Conservation (phyloP, 2,329 filamentous ascomycete species). For the Aphanoascus verrucosus region DNA sequence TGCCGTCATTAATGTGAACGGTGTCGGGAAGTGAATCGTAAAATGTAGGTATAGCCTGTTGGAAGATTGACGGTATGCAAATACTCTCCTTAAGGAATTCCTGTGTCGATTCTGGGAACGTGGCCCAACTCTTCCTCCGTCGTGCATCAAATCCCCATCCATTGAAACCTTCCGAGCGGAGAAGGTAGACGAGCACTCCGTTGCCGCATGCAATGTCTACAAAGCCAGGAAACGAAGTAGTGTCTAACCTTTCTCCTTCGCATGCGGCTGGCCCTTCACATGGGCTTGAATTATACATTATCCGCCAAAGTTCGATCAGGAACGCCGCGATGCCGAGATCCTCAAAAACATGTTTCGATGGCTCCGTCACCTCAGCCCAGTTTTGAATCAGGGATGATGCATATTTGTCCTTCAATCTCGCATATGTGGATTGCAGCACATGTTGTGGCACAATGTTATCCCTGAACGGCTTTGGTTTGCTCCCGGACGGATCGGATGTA, state of each 20-base stretch:
- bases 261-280: conserved; percentile 8
- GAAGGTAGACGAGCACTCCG: conserved; percentile 74
- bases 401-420: conserved; percentile 66
- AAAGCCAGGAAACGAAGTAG: conserved; percentile 63
- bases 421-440: conserved; percentile 70
- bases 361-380: conserved; percentile 83
- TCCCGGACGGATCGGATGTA: conserved; percentile 28
- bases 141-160: conserved; percentile 92
- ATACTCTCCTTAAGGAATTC: conserved; percentile 48
- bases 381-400: conserved; percentile 56
- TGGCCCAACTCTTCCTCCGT: conserved; percentile 71
- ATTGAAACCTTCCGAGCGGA: conserved; percentile 65
- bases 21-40: conserved; percentile 16
- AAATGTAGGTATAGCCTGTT: conserved; percentile 17
- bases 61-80: conserved; percentile 47
- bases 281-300: conserved; percentile 54
- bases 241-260: conserved; percentile 17
- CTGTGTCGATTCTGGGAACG: conserved; percentile 48
- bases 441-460: conserved; percentile 70
- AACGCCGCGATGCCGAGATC: conserved; percentile 86
- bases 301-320: conserved; percentile 77
- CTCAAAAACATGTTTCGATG: conserved; percentile 88
- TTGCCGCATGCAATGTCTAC: conserved; percentile 96
- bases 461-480: conserved; percentile 71
- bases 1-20: conserved; percentile 40